Evolutionary conservation across 176 grass and related monocot genomes (phyloP), one percentile per base, ranked within the genome.

Genomic region (Alopecurus myosuroides): DNA sequence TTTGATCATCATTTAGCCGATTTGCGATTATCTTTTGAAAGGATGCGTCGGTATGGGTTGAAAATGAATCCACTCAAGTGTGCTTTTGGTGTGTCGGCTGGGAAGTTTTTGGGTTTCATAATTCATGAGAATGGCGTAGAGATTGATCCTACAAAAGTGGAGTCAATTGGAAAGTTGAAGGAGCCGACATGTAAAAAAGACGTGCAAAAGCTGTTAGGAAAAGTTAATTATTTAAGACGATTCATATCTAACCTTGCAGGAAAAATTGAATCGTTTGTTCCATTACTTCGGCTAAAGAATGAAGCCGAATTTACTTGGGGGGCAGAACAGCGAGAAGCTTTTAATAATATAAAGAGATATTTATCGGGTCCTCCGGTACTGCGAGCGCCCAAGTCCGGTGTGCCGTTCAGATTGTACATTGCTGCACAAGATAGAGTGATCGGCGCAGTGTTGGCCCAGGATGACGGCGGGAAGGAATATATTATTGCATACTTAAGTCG

Each of bases 181-280:
- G 56, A 29, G 3, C 77, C 77, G 0, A 63, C n/a, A 4, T 33
- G 58, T 12, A 65, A 65, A 46, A 23, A 6, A n/a, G 58, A 80
- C 5, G 35, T 79, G 1, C 56, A 79, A 18, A 82, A 66, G 10
- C 10, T 82, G 9, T 18, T 76, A 15, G 53, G 41, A 0, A 82
- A 82, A 31, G 22, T 82, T 9, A 82, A 82, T 44, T 82, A 82
- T n/a, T 82, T 82, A 35, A 82, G 49, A 57, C 34, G 50, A 31
- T 72, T 82, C 66, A 82, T 82, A 71, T 82, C 66, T 42, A 82
- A n/a, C 4, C 49, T 72, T 42, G 65, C 66, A 57, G 79, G 64
- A 0, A 82, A 70, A 11, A 70, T 82, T 40, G 64, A 55, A 70
- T 82, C 63, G 0, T 82, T 82, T 70, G 31, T 70, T 37, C 79